A percentile compares a stretch with the other conserved stretches of the same genome.
phyloP scores from a whole-genome alignment of 2,329 filamentous ascomycete genomes.

The Nemania sp. region DNA sequence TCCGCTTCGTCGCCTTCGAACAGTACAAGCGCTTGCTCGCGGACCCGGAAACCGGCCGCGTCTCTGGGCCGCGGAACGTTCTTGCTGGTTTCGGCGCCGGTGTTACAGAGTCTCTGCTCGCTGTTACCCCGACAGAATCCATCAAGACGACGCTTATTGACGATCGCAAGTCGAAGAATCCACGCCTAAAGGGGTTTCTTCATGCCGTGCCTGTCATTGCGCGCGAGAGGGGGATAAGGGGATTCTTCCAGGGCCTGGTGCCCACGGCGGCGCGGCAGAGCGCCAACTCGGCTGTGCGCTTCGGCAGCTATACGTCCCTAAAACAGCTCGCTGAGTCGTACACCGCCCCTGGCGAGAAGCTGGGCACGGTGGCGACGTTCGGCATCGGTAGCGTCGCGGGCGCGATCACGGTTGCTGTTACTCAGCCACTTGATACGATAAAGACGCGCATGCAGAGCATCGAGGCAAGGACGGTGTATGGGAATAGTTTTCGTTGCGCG shows the following conservation, averaged over 20 bases:
- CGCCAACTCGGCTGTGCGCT: constrained; percentile 89
- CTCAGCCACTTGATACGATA: constrained; percentile 81
- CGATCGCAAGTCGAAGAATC: constrained; percentile 83
- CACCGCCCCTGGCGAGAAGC: constrained; percentile 90
- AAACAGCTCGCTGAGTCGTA: constrained; percentile 92
- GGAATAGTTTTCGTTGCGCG: constrained; percentile 85
- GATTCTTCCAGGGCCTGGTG: constrained; percentile 96
- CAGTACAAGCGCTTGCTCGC: constrained; percentile 83
- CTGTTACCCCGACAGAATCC: constrained; percentile 95
- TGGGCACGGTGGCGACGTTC: constrained; percentile 86
- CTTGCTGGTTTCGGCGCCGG: constrained; percentile 93
- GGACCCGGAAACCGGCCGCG: constrained; percentile 82
- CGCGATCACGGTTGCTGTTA: constrained; percentile 83
- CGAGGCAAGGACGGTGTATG: constrained; percentile 78
- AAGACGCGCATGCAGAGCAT: constrained; percentile 99
- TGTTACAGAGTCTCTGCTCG: constrained; percentile 88
- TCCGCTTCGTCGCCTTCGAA: constrained; percentile 95
- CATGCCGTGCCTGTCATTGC: constrained; percentile 87
- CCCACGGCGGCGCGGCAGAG: constrained; percentile 94
- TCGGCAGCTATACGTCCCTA: constrained; percentile 86
- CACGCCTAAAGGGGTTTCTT: constrained; percentile 87
- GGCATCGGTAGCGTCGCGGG: constrained; percentile 87
- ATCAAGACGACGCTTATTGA: constrained; percentile 99
- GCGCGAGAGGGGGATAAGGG: constrained; percentile 81
- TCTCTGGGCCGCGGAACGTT: constrained; percentile 87